Evolutionary conservation across 2,329 filamentous ascomycete genomes (phyloP), one percentile per base, ranked within the genome.

Genomic region (Sphaerulina musiva): DNA sequence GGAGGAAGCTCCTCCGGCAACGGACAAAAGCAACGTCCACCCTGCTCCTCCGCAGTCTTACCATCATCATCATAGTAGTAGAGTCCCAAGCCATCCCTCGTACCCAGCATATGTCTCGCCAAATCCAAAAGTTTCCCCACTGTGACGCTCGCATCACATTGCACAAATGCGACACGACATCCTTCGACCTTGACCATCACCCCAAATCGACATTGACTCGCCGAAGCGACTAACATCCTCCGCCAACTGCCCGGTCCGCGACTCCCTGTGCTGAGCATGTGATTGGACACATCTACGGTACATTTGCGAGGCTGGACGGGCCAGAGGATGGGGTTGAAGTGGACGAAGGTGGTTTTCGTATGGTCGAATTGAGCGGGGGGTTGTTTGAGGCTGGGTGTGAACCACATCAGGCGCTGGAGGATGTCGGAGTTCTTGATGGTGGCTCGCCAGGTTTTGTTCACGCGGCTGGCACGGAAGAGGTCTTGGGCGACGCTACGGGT

Each of bases 261-360:
- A 6, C n/a, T 43, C 3, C 47, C 47, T 2, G 47, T 43, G 5
- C 14, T 32, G 20, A 49, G 47, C 38, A 41, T 20, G 36, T 2
- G 0, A 2, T 49, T 12, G 2, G 47, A 31, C 4, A 49, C 9
- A 5, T 42, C 9, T 7, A 49, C 26, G 0, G 29, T 49, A 39
- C 47, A 32, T 9, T 49, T 31, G 6, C 9, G 11, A 2, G 47
- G 47, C 11, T 49, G 47, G n/a, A 29, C 17, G 2, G 47, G 29
- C 38, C 38, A 49, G n/a, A 49, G 39, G 6, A 49, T 43, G 9
- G 47, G 47, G 20, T 49, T 49, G 47, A 49, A 49, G 6, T 17
- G 39, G 26, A 49, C 26, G 3, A 31, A 17, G 2, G 31, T 34
- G 6, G 42, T 49, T 6, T 31, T 12, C 7, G 31, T 32, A 4